Evolutionary conservation across 495 filamentous ascomycete genomes (phyloP).

Genomic region (Hypoxylon subgilvum): DNA sequence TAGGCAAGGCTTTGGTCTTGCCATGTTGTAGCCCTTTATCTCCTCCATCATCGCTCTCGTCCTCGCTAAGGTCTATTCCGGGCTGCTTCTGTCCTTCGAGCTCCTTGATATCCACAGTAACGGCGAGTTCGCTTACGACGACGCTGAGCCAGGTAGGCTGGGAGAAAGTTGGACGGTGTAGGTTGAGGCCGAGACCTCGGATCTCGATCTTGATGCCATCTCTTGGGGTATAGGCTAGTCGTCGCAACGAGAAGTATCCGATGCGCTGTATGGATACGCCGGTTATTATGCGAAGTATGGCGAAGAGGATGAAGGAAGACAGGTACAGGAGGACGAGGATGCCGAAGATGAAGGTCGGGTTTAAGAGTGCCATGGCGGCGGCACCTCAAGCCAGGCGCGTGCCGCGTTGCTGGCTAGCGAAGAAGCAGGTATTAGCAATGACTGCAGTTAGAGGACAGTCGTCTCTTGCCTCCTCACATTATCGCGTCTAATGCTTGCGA

Average conservation of each 20-base stretch:
- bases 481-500: slow-evolving; percentile 22
- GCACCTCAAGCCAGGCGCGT: slow-evolving; percentile 34
- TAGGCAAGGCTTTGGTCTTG: slow-evolving; percentile 28
- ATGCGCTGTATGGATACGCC: slow-evolving; percentile 95
- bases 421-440: slow-evolving; percentile 22
- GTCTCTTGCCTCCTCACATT: slow-evolving; percentile 30
- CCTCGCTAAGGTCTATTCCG: slow-evolving; percentile 35
- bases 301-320: slow-evolving; percentile 89
- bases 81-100: slow-evolving; percentile 56
- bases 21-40: slow-evolving; percentile 17
- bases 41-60: slow-evolving; percentile 29
- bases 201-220: slow-evolving; percentile 91
- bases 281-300: slow-evolving; percentile 87
- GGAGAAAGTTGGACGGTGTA: slow-evolving; percentile 93
- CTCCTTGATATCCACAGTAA: slow-evolving; percentile 78
- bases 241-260: slow-evolving; percentile 87
- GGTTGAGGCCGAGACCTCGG: slow-evolving; percentile 80
- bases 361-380: slow-evolving; percentile 56
- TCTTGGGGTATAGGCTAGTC: slow-evolving; percentile 82
- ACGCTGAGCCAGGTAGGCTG: slow-evolving; percentile 97
- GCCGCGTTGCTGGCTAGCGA: slow-evolving; percentile 33
- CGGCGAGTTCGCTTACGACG: slow-evolving; percentile 77
- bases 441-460: not conserved
- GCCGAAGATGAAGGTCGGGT: slow-evolving; percentile 82
- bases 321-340: slow-evolving; percentile 85